phyloP scores from a whole-genome alignment of 371 early-diverging fungal species.

The Actinomortierella wolfii region DNA sequence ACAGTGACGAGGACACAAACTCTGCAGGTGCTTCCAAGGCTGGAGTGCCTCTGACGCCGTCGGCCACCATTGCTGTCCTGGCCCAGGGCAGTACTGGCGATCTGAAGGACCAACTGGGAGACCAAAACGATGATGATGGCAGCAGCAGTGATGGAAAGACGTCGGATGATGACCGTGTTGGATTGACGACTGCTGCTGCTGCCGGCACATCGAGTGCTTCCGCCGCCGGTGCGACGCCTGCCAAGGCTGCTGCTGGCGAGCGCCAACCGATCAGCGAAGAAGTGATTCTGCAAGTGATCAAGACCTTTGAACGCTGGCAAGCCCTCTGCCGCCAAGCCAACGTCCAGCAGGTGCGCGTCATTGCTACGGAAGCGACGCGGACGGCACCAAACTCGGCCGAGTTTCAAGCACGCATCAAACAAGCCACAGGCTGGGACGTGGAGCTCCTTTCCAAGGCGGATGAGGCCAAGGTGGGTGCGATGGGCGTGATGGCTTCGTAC shows the following conservation, averaged over 20 bases:
- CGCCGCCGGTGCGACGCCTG: not conserved
- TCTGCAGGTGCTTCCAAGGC: not conserved
- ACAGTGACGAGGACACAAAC: not conserved
- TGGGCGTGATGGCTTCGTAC: constrained; percentile 67
- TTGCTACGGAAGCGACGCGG: constrained; percentile 70
- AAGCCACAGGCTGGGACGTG: constrained; percentile 59
- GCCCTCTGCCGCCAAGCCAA: constrained; percentile 53
- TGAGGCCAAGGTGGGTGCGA: constrained; percentile 64
- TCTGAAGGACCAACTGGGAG: not conserved
- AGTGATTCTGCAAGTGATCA: constrained; percentile 56
- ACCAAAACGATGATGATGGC: constrained; percentile 9
- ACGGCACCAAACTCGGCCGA: constrained; percentile 58
- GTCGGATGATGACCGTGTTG: too few relatives aligned
- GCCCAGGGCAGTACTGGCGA: not conserved
- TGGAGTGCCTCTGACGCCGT: constrained; percentile 9
- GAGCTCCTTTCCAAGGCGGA: constrained; percentile 55
- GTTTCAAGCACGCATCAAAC: constrained; percentile 52
- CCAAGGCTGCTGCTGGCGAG: constrained; percentile 13
- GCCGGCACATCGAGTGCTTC: not conserved
- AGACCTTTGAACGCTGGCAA: constrained; percentile 61
- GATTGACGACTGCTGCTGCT: constrained; percentile 1
- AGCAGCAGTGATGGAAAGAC: too few relatives aligned
- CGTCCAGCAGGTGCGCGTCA: constrained; percentile 55
- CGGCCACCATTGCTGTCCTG: constrained; percentile 31
- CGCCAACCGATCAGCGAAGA: constrained; percentile 55